A percentile compares a stretch with the other conserved stretches of the same genome.
These are phyloP conservation scores for Ascocoryne sarcoides DNA, from an alignment of 2,329 filamentous ascomycete species.

Conservation along the genomic window DNA sequence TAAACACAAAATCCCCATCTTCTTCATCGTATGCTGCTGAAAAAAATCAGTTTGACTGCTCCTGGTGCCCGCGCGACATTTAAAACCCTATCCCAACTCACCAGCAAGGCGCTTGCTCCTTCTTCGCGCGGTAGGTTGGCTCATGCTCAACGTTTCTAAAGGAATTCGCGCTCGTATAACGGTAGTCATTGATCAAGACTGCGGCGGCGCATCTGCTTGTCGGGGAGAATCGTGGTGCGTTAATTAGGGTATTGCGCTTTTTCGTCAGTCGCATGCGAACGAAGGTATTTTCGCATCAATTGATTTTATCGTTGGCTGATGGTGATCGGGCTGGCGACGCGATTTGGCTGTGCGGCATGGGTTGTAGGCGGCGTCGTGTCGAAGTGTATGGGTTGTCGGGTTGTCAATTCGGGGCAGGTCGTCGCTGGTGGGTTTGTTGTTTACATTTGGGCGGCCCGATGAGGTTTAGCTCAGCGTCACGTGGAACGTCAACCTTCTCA, in stretches of 20 bases:
- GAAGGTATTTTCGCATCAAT: conserved; percentile 21
- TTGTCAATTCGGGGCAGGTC: conserved; percentile 8
- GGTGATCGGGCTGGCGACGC: conserved; percentile 1
- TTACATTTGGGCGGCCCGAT: conserved; percentile 20
- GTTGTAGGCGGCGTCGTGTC: conserved; percentile 9
- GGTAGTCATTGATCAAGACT: conserved; percentile 56
- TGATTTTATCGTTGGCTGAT: conserved; percentile 4
- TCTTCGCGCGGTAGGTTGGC: conserved; percentile 46
- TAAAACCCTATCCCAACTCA: conserved; percentile 33
- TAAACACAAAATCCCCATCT: conserved; percentile 70
- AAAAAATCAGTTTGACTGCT: conserved; percentile 7
- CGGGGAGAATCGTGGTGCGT: conserved; percentile 7
- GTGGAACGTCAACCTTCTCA: not conserved
- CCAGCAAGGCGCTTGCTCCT: conserved; percentile 55
- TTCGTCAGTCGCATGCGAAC: conserved; percentile 9
- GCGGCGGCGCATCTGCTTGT: conserved; percentile 22
- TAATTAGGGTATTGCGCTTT: conserved; percentile 5
- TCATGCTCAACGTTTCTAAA: conserved; percentile 62
- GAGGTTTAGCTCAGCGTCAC: conserved; percentile 8
- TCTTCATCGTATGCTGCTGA: conserved; percentile 55
- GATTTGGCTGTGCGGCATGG: conserved; percentile 1
- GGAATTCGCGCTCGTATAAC: conserved; percentile 55
- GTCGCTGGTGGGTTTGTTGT: conserved; percentile 13
- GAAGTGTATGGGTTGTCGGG: conserved; percentile 11
- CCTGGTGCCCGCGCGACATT: conserved; percentile 3